Conservation (phyloP, 345 rosid species). For the Citrus inodora region DNA sequence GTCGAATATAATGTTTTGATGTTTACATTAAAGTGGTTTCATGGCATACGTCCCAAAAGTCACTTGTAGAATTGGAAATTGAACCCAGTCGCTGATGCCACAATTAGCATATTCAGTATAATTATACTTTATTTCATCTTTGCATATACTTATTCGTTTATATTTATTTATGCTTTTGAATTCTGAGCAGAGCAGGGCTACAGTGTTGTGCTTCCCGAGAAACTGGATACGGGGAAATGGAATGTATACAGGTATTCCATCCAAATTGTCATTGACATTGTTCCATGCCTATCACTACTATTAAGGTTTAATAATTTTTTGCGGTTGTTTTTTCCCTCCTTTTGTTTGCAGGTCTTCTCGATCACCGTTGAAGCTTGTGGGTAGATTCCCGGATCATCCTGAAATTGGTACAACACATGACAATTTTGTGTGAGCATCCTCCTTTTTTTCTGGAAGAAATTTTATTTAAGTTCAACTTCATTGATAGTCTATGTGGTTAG, state of each 20-base stretch:
- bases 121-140: neutral
- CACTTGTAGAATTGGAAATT: conserved; percentile 1
- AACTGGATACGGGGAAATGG: conserved; percentile 86
- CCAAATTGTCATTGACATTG: neutral
- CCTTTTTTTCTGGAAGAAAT: neutral
- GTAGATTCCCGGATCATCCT: conserved; percentile 80
- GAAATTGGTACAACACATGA: conserved; percentile 86
- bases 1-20: neutral
- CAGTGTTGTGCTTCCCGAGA: conserved; percentile 94
- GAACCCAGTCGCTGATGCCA: neutral
- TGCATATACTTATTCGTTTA: neutral
- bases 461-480: neutral
- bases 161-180: conserved; percentile 11
- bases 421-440: conserved; percentile 72
- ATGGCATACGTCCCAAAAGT: neutral
- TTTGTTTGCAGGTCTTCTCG: conserved; percentile 57
- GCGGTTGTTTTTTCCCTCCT: neutral
- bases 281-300: neutral
- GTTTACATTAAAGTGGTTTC: neutral
- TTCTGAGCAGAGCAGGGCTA: conserved; percentile 66
- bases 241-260: conserved; percentile 72
- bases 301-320: neutral
- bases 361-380: conserved; percentile 72
- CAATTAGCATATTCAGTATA: neutral
- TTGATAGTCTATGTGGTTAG: neutral